Percentiles rank a stretch among this genome's conserved stretches.
Evolutionary conservation across 2,329 filamentous ascomycete species (phyloP).

Genomic region (Colletotrichum lindemuthianum): DNA sequence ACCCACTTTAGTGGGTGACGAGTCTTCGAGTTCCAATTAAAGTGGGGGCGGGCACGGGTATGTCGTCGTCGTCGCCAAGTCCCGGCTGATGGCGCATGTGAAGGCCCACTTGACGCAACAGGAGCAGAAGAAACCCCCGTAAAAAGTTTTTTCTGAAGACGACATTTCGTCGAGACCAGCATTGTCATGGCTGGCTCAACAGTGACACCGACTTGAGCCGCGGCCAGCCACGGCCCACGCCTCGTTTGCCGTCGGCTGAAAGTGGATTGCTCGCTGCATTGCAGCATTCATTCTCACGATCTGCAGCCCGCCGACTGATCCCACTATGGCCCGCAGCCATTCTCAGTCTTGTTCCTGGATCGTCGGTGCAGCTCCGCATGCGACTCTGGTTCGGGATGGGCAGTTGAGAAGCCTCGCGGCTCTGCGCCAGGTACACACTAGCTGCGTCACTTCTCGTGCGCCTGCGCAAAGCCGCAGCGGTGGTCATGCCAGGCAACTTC

Average conservation of each 20-base stretch:
- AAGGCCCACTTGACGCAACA: constrained; percentile 5
- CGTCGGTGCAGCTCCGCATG: background rate
- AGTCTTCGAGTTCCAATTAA: too few species aligned
- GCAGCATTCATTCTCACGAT: constrained; percentile 16
- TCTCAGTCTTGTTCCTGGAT: constrained; percentile 15
- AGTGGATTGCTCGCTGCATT: constrained; percentile 29
- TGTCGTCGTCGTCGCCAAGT: background rate
- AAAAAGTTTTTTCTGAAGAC: constrained; percentile 14
- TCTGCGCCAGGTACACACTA: background rate
- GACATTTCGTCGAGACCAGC: background rate
- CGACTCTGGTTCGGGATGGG: constrained; percentile 15
- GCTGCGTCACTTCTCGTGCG: constrained; percentile 4
- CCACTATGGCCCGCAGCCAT: constrained; percentile 11
- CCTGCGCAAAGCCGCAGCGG: constrained; percentile 17
- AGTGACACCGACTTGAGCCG: background rate
- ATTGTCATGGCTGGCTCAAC: background rate
- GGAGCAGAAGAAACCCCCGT: constrained; percentile 4
- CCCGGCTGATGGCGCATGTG: constrained; percentile 7
- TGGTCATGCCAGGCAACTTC: constrained; percentile 1
- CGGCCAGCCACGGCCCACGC: constrained; percentile 14
- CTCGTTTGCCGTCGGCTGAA: constrained; percentile 37
- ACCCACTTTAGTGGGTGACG: too few species aligned
- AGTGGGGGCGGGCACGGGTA: too few species aligned
- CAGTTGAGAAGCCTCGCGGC: constrained; percentile 18
- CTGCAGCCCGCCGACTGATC: background rate